Base-by-base conservation (phyloP, 805 yeast genomes). In the Isabelozyma pseudorhagii region DNA sequence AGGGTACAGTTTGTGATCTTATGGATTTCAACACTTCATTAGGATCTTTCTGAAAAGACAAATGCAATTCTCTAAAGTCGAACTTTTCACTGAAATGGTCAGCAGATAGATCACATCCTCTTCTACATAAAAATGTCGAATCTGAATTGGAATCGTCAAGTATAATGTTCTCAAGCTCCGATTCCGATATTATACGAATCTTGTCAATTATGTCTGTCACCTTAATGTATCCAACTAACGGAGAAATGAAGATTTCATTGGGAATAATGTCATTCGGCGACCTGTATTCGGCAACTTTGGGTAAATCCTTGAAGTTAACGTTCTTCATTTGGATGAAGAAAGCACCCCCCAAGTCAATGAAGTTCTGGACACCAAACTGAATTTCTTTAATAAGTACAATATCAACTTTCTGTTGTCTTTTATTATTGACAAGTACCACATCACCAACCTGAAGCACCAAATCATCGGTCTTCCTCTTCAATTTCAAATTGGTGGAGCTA, bases 191-290 rank as follows among this genome's bases (percentile, higher is more conserved):
- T 1, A 85, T 78, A 7, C 61, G 69, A 7, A 80, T 83, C 39
- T 69, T 66, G 5, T 63, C 72, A 1, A 78, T 53, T 25, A 84
- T 70, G 43, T 80, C 72, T 1, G 52, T 53, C 2, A 83, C 63
- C 44, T 64, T 57, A 13, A 85, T 62, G 38, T 75, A 75, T 3
- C 74, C 77, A 15, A 71, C 47, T 34, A 77, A 75, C 3, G 87
- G 75, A 0, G 88, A 79, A 25, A 85, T 57, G 54, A 80, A 81
- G 5, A 85, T 48, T 61, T 85, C 90, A 55, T 76, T 74, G 28
- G 58, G 57, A 3, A 54, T 52, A 8, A 65, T 54, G 14, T 45
- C 50, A 8, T 55, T 56, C n/a, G 50, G 50, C 36, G 53, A 51
- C 34, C 50, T 47, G 13, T 56, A 59, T 31, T 47, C 46, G 18